A percentile compares a stretch with the other conserved stretches of the same genome.
Conservation (phyloP, 2,329 filamentous ascomycete species). For the Calonectria pteridis region DNA sequence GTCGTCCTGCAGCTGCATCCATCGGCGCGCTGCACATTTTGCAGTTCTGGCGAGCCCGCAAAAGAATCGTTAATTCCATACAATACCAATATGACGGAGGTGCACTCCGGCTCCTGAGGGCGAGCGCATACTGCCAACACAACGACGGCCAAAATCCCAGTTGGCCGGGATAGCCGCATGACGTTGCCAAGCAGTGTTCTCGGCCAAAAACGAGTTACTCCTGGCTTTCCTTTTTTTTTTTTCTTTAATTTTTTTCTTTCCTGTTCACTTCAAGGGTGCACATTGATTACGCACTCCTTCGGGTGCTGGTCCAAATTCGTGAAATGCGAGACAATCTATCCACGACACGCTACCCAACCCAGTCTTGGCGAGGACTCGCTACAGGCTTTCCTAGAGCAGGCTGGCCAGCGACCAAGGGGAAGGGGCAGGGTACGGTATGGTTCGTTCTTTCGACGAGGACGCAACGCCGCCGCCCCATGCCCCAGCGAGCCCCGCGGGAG, state of each 20-base stretch:
- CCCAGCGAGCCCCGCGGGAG: conserved; percentile 14
- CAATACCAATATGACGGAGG: background rate
- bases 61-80: background rate
- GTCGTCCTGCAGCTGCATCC: background rate
- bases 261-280: conserved; percentile 7
- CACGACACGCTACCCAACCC: conserved; percentile 19
- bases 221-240: background rate
- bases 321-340: conserved; percentile 35
- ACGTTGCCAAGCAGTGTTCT: conserved; percentile 22
- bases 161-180: conserved; percentile 17
- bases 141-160: background rate
- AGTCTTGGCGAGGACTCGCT: conserved; percentile 16
- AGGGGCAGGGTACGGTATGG: background rate
- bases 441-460: conserved; percentile 26
- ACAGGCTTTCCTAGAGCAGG: conserved; percentile 14
- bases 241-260: background rate
- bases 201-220: conserved; percentile 14
- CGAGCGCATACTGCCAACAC: background rate
- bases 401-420: background rate
- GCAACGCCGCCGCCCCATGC: conserved; percentile 27
- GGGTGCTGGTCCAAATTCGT: conserved; percentile 33
- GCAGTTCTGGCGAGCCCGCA: background rate
- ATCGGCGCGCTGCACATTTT: background rate
- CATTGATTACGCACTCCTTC: conserved; percentile 25
- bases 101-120: background rate